Base-by-base conservation (phyloP, 306 rosid genomes). In the Neltuma alba region DNA sequence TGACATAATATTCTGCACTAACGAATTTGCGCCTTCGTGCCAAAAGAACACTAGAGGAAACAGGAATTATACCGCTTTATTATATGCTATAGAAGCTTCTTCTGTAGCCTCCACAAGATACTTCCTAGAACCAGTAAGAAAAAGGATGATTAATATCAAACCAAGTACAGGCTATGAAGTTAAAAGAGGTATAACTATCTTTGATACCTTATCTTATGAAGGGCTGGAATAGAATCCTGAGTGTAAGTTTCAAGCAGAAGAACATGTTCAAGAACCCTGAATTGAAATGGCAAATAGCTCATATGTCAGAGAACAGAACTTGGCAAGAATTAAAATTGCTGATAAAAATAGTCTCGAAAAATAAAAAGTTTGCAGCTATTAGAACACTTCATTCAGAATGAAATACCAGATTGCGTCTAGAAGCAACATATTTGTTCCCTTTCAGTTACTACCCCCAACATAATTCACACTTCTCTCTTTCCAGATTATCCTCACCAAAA, bases 91-190 rank as follows among this genome's bases (percentile, higher is more conserved):
- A 34, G 97, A 90, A 76, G 96, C 97, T 86, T 96, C 96, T 82
- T 93, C 97, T 12, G 94, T 91, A 42, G 99, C 98, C 83, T 90
- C 96, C 68, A 82, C 86, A 67, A 96, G 99, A 89, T 87, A 90
- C 80, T 93, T 93, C 87, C 98, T 93, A 81, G 31, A 81, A 81
- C 70, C 14, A 70, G 81, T 36, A 55, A 70, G 41, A 69, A 55
- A 38, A 50, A 23, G 8, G 41, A 47, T 58, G 36, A 61, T 64
- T 67, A 80, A 48, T 44, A 70, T 34, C 23, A 66, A 58, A 67
- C 15, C 45, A 55, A 71, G 79, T 74, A 72, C 40, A 16, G 58
- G 38, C 33, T 15, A 74, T 28, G 41, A 76, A 64, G 68, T 85
- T 78, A 18, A 64, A 28, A 28, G 4, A 36, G 69, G 72, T 36